Conservation (phyloP, 176 grass and related monocot genomes). For the Poa annua region DNA sequence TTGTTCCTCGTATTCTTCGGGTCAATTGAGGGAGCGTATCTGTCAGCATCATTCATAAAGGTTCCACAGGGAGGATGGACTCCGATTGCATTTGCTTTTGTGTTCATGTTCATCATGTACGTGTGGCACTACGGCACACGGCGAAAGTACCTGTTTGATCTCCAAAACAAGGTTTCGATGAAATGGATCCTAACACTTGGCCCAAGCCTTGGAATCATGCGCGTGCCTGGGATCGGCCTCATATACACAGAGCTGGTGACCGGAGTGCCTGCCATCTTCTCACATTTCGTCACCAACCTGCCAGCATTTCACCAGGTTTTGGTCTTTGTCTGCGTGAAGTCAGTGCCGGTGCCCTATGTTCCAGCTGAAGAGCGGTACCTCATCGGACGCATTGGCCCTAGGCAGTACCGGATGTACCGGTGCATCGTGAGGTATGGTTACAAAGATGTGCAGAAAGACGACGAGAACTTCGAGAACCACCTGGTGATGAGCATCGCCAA, state of each 20-base stretch:
- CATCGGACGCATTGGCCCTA: slow-evolving; percentile 68
- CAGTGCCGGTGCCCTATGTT: slow-evolving; percentile 58
- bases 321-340: slow-evolving; percentile 78
- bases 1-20: slow-evolving; percentile 64
- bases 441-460: slow-evolving; percentile 73
- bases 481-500: slow-evolving; percentile 77
- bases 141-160: slow-evolving; percentile 63
- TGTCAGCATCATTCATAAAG: slow-evolving; percentile 62
- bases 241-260: slow-evolving; percentile 77
- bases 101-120: slow-evolving; percentile 76
- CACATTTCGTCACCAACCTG: slow-evolving; percentile 80
- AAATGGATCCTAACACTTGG: slow-evolving; percentile 75
- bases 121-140: slow-evolving; percentile 76
- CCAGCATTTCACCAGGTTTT: slow-evolving; percentile 76
- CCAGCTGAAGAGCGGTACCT: slow-evolving; percentile 67
- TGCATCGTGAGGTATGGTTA: slow-evolving; percentile 84
- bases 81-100: slow-evolving; percentile 52
- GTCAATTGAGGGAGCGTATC: slow-evolving; percentile 48
- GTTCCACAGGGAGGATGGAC: slow-evolving; percentile 75
- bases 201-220: slow-evolving; percentile 74
- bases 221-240: slow-evolving; percentile 77
- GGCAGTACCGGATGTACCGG: slow-evolving; percentile 71
- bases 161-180: slow-evolving; percentile 90
- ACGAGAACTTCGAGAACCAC: slow-evolving; percentile 76
- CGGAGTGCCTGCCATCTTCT: slow-evolving; percentile 75